Percentiles rank a stretch among this genome's conserved stretches.
Conservation (phyloP, 1,284 basidiomycete genomes). For the Ustilago tritici region DNA sequence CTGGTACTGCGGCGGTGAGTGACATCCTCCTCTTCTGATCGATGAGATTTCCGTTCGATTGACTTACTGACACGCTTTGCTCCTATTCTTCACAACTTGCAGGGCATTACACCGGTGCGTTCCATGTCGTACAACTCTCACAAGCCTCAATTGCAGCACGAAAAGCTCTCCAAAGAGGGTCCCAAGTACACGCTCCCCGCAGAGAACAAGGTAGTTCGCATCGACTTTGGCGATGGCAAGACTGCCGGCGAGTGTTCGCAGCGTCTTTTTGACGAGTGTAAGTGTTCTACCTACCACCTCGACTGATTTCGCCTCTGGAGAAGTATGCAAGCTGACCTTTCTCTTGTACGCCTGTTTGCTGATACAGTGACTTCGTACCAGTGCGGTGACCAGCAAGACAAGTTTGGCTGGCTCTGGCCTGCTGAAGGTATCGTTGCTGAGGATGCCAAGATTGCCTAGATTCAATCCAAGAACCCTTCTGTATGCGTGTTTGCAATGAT, state of each 20-base stretch:
- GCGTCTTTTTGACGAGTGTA: slow-evolving; percentile 51
- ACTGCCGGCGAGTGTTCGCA: slow-evolving; percentile 61
- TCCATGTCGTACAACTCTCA: slow-evolving; percentile 68
- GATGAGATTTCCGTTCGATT: not conserved
- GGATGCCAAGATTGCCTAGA: slow-evolving; percentile 41
- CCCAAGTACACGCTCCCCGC: slow-evolving; percentile 49
- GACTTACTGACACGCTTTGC: not conserved
- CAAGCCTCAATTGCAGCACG: slow-evolving; percentile 44
- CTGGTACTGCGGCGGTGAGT: slow-evolving; percentile 61
- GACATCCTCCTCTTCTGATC: not conserved
- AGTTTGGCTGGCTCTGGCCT: slow-evolving; percentile 68
- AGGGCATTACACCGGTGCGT: slow-evolving; percentile 68
- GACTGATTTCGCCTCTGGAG: not conserved
- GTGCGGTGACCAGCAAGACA: slow-evolving; percentile 61
- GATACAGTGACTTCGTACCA: slow-evolving; percentile 58
- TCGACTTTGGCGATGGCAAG: slow-evolving; percentile 69
- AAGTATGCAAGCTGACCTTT: slow-evolving; percentile 40
- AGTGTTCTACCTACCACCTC: slow-evolving; percentile 9
- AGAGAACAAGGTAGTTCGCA: slow-evolving; percentile 56
- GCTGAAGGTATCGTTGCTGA: slow-evolving; percentile 64
- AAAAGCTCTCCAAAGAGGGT: slow-evolving; percentile 43
- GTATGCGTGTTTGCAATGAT: not conserved
- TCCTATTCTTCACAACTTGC: not conserved
- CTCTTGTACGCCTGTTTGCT: not conserved
- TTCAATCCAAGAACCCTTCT: not conserved